These are phyloP conservation scores for Petasospora fabianii DNA, from an alignment of 1,139 yeast genomes.

Conservation along the genomic window DNA sequence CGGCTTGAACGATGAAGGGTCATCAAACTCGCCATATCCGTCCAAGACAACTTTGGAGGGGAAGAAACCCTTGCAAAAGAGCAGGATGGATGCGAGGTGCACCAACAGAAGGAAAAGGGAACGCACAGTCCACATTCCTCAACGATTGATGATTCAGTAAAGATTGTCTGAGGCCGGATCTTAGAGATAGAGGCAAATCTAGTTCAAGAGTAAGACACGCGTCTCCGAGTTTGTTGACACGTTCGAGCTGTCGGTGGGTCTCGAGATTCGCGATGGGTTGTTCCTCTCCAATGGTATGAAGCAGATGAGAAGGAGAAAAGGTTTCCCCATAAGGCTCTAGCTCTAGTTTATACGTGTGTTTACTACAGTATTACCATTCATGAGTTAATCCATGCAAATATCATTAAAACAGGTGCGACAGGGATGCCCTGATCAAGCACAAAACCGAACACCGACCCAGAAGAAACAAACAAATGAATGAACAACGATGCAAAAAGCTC, in stretches of 20 bases:
- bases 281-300: too few relatives aligned
- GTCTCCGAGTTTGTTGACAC: too few relatives aligned
- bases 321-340: too few relatives aligned
- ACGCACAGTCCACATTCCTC: conserved; percentile 6
- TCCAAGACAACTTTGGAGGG: conserved; percentile 76
- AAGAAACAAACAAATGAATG: conserved; percentile 1
- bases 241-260: too few relatives aligned
- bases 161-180: too few relatives aligned
- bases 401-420: background rate
- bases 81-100: conserved; percentile 31
- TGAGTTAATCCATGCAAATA: background rate
- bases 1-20: conserved; percentile 34
- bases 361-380: too few relatives aligned
- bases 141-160: too few relatives aligned
- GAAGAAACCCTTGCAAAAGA: conserved; percentile 81
- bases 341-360: too few relatives aligned
- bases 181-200: too few relatives aligned
- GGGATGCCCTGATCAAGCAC: background rate
- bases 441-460: background rate
- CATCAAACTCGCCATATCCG: conserved; percentile 39
- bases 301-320: too few relatives aligned
- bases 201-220: too few relatives aligned
- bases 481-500: background rate
- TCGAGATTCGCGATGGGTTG: too few relatives aligned
- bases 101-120: conserved; percentile 7